Evolutionary conservation across 2,329 filamentous ascomycete species (phyloP), one percentile per base, ranked within the genome.

Genomic region (Aulographum hederae): DNA sequence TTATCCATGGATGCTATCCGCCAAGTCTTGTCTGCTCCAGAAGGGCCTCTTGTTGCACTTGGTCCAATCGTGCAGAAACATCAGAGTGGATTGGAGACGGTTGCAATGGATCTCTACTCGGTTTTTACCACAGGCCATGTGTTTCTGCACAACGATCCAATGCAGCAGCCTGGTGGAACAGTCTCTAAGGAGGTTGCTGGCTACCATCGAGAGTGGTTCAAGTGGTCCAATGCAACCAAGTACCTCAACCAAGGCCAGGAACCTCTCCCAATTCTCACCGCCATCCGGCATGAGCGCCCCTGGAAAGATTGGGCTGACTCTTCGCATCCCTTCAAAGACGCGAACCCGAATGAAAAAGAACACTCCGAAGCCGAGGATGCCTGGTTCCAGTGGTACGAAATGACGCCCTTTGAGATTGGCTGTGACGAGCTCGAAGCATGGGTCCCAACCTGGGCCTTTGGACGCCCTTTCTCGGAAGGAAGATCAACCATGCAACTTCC

Each of bases 331-430:
- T 46, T 46, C 37, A 38, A 43, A 15, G 39, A 46, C 8, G 32
- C 39, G 6, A 34, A 44, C 44, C 37, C 42, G 27, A 30, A 34
- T 12, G 28, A 39, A 11, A 38, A 38, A 12, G 43, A 46, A 28
- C 42, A 44, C 29, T 44, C 49, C 15, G 46, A 44, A 17, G 48
- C 45, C 18, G 34, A 43, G 29, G 51, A 54, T 40, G 41, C 43
- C 20, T 51, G 48, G 47, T 53, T 50, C 36, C 50, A 51, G 30
- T 53, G 48, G 46, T 50, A 46, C 34, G 46, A 50, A 34, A 41
- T 49, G 32, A 47, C 45, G 4, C 49, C 50, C 1, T 49, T 50
- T 34, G 48, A 52, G 36, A 38, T 52, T 20, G 47, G 47, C 18
- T 51, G 49, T 33, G 50, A 52, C 26, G 49, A 51, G 33, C 42